Evolutionary conservation across 441 rosid genomes (phyloP).

Genomic region (Flueggea neowawraea): DNA sequence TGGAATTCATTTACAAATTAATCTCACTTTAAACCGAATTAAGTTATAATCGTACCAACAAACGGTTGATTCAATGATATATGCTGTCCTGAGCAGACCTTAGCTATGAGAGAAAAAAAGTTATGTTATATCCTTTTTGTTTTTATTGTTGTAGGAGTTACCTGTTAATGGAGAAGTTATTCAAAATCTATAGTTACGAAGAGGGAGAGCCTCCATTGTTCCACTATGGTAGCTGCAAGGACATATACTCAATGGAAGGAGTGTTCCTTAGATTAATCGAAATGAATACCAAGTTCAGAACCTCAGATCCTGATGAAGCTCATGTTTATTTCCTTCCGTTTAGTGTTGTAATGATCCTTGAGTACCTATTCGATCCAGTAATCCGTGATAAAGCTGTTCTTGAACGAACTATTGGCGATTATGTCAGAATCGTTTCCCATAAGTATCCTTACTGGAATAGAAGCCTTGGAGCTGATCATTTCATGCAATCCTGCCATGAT

Average conservation of each 20-base stretch:
- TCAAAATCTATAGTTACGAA: slow-evolving; percentile 43
- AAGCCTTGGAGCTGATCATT: slow-evolving; percentile 53
- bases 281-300: slow-evolving; percentile 21
- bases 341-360: slow-evolving; percentile 42
- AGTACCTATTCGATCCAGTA: slow-evolving; percentile 26
- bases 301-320: slow-evolving; percentile 30
- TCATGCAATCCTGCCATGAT: slow-evolving; percentile 69
- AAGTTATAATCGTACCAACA: neutral
- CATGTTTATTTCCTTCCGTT: slow-evolving; percentile 40
- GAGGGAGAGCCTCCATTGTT: slow-evolving; percentile 49
- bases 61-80: no score
- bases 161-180: slow-evolving; percentile 37
- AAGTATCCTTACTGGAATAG: slow-evolving; percentile 57
- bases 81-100: no score
- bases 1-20: no score
- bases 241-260: slow-evolving; percentile 43
- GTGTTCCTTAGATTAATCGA: slow-evolving; percentile 36
- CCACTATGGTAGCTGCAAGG: slow-evolving; percentile 40
- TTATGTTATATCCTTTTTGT: neutral
- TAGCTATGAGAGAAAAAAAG: neutral
- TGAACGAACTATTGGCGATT: slow-evolving; percentile 23
- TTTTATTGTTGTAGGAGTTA: slow-evolving; percentile 30
- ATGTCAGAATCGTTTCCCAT: slow-evolving; percentile 21
- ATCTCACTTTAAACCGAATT: no score
- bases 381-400: slow-evolving; percentile 22